Conservation (phyloP, 1,284 basidiomycete genomes). For the Ustilago hordei region DNA sequence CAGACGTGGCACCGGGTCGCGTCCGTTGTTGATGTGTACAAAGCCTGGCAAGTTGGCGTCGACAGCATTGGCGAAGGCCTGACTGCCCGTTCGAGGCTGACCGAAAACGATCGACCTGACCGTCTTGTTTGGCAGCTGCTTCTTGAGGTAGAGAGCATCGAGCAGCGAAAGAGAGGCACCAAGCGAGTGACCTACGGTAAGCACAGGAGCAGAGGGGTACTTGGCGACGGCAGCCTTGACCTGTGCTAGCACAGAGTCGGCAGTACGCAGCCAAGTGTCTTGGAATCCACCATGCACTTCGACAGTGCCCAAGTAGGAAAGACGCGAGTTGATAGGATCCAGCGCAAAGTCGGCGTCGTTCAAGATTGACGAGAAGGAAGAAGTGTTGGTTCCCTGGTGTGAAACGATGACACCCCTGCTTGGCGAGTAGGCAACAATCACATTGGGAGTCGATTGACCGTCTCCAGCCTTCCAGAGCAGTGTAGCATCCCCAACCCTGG, state of each 20-base stretch:
- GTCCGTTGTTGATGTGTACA: conserved; percentile 54
- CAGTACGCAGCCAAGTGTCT: conserved; percentile 54
- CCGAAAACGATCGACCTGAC: conserved; percentile 54
- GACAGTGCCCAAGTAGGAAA: conserved; percentile 40
- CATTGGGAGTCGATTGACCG: conserved; percentile 44
- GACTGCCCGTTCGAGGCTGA: conserved; percentile 55
- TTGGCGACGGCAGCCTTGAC: conserved; percentile 47
- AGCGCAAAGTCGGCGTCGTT: conserved; percentile 50
- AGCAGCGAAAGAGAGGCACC: conserved; percentile 59
- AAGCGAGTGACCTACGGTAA: conserved; percentile 61
- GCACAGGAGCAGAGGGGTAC: conserved; percentile 41
- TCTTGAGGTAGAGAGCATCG: conserved; percentile 53
- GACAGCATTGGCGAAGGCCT: conserved; percentile 53
- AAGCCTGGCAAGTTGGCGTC: conserved; percentile 51
- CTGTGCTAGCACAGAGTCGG: conserved; percentile 41
- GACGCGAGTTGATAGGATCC: conserved; percentile 40
- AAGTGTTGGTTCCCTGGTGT: conserved; percentile 59
- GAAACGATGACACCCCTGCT: conserved; percentile 52
- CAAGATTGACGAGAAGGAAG: conserved; percentile 44
- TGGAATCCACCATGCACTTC: conserved; percentile 61
- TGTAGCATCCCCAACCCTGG: conserved; percentile 47
- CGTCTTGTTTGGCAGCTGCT: conserved; percentile 33
- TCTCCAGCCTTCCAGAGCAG: conserved; percentile 58
- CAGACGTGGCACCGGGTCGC: conserved; percentile 55
- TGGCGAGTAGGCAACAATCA: conserved; percentile 54